Conservation (phyloP, 2,329 filamentous ascomycete species). For the Pyricularia sp. region DNA sequence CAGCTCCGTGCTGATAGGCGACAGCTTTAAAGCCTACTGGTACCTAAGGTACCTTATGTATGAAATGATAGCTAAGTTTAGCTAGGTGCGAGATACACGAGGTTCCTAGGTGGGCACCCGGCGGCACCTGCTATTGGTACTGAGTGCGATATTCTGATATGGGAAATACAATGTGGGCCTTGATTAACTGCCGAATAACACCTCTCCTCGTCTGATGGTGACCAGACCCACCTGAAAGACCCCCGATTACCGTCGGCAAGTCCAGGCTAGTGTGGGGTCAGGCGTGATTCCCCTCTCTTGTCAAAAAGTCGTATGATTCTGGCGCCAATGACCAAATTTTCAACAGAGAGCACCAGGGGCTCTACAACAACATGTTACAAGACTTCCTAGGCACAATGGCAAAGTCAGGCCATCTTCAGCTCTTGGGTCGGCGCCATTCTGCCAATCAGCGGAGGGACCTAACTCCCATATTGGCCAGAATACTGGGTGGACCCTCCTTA, state of each 20-base stretch:
- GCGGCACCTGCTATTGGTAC: no score
- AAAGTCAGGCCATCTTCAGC: constrained; percentile 6
- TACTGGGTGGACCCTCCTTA: neutral
- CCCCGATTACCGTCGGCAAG: neutral
- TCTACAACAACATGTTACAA: constrained; percentile 5
- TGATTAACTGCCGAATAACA: neutral
- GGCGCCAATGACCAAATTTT: constrained; percentile 3
- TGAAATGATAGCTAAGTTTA: no score
- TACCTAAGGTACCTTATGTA: no score
- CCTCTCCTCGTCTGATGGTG: neutral
- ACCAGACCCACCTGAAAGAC: neutral
- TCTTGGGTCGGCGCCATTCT: neutral
- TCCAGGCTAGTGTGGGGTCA: neutral
- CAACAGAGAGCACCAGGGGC: constrained; percentile 3
- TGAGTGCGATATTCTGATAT: neutral
- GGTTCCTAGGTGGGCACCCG: no score
- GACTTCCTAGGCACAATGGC: constrained; percentile 5
- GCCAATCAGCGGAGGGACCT: neutral
- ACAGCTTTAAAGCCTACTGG: no score
- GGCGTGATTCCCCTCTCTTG: constrained; percentile 3
- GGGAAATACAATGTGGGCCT: no score
- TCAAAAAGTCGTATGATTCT: constrained; percentile 5
- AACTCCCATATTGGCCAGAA: neutral
- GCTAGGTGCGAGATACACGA: no score
- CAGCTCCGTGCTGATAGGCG: no score